These are phyloP conservation scores for Citeromyces hawaiiensis DNA, from an alignment of 1,139 yeast genomes.

Conservation along the genomic window DNA sequence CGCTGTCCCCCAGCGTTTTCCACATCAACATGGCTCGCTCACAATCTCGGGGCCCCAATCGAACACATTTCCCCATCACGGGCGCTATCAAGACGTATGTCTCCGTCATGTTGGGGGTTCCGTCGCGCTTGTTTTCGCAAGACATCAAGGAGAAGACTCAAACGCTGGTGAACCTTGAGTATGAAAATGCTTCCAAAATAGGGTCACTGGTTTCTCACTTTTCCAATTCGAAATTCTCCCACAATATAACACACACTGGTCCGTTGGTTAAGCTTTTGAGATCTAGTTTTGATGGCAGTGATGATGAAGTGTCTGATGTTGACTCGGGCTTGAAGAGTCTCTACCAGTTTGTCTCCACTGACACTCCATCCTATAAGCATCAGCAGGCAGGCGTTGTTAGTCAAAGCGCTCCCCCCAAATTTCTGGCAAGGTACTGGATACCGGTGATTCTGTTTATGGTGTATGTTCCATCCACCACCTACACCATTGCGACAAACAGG, in stretches of 20 bases:
- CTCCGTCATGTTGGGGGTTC: slow-evolving; percentile 18
- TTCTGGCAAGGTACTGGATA: slow-evolving; percentile 59
- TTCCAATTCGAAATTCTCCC: neutral
- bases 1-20: slow-evolving; percentile 9
- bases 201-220: slow-evolving; percentile 11
- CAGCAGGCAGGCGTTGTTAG: slow-evolving; percentile 3
- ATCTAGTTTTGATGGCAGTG: neutral
- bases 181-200: slow-evolving; percentile 17
- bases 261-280: neutral
- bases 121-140: slow-evolving; percentile 17
- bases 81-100: slow-evolving; percentile 8
- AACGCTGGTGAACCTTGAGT: slow-evolving; percentile 11
- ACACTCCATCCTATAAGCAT: slow-evolving; percentile 5
- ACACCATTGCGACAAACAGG: slow-evolving; percentile 33
- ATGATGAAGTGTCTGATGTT: neutral
- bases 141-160: slow-evolving; percentile 16
- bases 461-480: slow-evolving; percentile 38
- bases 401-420: slow-evolving; percentile 29
- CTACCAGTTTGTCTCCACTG: neutral
- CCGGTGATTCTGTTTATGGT: slow-evolving; percentile 21
- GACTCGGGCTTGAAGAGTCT: neutral
- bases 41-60: slow-evolving; percentile 2
- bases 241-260: neutral
- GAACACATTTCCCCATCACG: neutral
- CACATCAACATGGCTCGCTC: slow-evolving; percentile 6